Conservation (phyloP, 78 protist species). For the Protostelium mycophagum region DNA sequence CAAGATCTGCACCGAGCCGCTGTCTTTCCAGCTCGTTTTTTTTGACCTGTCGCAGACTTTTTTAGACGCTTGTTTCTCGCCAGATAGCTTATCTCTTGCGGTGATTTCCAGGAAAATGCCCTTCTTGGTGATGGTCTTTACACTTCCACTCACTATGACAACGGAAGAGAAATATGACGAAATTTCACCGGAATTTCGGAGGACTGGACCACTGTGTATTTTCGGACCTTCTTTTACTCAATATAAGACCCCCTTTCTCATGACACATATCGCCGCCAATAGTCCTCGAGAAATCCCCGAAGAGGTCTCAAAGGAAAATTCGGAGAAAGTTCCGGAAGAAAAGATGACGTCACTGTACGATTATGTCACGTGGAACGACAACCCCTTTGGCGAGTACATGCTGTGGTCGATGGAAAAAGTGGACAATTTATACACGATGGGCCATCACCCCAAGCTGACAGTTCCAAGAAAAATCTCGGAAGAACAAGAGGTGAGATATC, state of each 20-base stretch:
- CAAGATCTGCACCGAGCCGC: background rate
- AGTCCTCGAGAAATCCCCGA: background rate
- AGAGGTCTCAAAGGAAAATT: too few relatives aligned
- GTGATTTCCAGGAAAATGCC: too few relatives aligned
- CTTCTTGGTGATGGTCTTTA: too few relatives aligned
- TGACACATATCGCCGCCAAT: background rate
- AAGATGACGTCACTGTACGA: too few relatives aligned
- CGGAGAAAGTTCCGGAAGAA: too few relatives aligned
- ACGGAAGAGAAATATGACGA: too few relatives aligned
- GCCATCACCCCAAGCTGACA: background rate
- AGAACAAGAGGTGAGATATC: background rate
- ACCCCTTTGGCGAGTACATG: background rate
- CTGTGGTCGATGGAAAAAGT: background rate
- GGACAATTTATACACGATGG: background rate
- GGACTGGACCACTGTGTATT: too few relatives aligned
- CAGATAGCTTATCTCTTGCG: too few relatives aligned
- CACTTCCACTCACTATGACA: too few relatives aligned
- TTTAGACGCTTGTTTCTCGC: background rate
- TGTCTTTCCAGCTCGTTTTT: background rate
- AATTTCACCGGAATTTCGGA: too few relatives aligned
- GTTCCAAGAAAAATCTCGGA: background rate
- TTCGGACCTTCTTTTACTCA: background rate
- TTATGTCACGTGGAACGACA: background rate
- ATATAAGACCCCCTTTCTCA: background rate
- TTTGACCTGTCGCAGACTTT: background rate